Base-by-base conservation (phyloP, 352 stramenopile species). In the Blastocystis sp. region DNA sequence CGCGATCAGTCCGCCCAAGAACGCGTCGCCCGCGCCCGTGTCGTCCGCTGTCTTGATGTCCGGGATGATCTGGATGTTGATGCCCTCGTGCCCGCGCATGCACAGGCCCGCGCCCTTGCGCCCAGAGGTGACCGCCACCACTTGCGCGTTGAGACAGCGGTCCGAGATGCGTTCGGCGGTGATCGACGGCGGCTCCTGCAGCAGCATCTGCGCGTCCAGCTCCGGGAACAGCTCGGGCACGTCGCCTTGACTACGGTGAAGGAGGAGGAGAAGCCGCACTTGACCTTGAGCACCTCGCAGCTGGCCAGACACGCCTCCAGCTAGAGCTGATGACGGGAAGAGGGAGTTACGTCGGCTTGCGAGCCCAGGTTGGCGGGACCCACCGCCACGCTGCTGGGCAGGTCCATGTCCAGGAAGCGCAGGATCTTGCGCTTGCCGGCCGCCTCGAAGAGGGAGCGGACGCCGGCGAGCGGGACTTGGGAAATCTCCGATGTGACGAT, bases 401-500 rank as follows among this genome's bases (percentile, higher is more conserved):
- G 62, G 34, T 90, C 88, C 77, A 90, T 87, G 71, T 90, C 88
- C 4, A 90, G 42, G 40, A 90, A 89, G 24, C 64, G 59, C 19
- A 82, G 61, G 21, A 89, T 61, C 9, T 82, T 69, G 17, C 64
- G 63, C 11, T 89, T 42, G 10, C 64, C 70, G 9, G 88, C 88
- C 0, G 87, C 64, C 24, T 90, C 43, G 40, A 90, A 76, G 28
- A 90, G 38, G 11, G 74, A 57, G 38, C 42, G 17, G 7, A 90
- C 88, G 43, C 88, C 61, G 52, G 62, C 54, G 10, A 90, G 81
- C 43, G 88, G 88, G 9, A 90, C 79, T 87, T 90, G 88, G 40
- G 82, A 89, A 81, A 90, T 90, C 40, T 90, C 88, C 1, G 88
- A 89, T 24, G 88, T 90, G 38, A 89, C 80, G 63, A 90, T 90